These are phyloP conservation scores for Leccinum uliginosum DNA, from an alignment of 768 basidiomycete species.

Conservation along the genomic window DNA sequence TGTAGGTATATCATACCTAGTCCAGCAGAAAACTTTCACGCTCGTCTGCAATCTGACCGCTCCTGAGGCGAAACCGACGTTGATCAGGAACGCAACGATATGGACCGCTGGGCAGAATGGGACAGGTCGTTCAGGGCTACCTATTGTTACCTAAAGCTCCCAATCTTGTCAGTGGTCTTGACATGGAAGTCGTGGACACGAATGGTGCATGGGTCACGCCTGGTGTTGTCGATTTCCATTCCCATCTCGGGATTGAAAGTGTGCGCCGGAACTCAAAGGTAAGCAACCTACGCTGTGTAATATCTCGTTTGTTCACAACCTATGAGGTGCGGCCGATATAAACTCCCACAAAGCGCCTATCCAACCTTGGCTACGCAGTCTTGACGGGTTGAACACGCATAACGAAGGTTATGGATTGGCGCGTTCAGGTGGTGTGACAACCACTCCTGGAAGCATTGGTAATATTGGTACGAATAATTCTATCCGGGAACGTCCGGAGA, in stretches of 20 bases:
- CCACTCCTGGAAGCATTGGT: conserved; percentile 42
- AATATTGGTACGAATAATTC: conserved; percentile 21
- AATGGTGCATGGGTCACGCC: conserved; percentile 77
- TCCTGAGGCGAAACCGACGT: conserved; percentile 54
- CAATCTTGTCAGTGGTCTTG: conserved; percentile 14
- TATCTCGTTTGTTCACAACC: background rate
- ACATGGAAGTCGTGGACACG: conserved; percentile 51
- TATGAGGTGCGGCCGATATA: conserved; percentile 46
- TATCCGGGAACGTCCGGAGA: conserved; percentile 23
- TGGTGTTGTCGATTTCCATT: conserved; percentile 51
- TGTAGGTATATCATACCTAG: conserved; percentile 46
- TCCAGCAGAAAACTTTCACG: conserved; percentile 42
- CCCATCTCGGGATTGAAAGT: conserved; percentile 42
- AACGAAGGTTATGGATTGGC: conserved; percentile 38
- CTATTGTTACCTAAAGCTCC: conserved; percentile 55
- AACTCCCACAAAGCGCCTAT: conserved; percentile 57
- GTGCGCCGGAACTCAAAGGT: conserved; percentile 32
- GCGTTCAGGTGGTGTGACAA: conserved; percentile 45
- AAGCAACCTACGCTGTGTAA: background rate
- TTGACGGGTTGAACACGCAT: conserved; percentile 45
- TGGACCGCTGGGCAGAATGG: conserved; percentile 80
- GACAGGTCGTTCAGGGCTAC: conserved; percentile 60
- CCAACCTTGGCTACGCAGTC: conserved; percentile 55
- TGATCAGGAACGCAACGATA: conserved; percentile 72
- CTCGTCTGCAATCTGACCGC: conserved; percentile 57